Conservation (phyloP, 2,329 filamentous ascomycete genomes). For the Microsporum ferrugineum region DNA sequence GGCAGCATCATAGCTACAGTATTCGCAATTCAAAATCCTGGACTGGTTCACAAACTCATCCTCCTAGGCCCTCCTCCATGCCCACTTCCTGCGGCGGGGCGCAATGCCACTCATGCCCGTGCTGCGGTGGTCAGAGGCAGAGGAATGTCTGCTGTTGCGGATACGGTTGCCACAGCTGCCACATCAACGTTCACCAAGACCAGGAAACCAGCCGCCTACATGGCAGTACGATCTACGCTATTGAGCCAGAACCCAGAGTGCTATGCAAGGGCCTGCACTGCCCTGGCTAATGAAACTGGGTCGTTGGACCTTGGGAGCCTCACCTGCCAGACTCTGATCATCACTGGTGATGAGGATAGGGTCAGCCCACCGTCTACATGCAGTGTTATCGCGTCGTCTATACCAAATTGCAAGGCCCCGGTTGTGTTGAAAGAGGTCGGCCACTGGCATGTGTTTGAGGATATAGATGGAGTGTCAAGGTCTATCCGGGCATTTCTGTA, state of each 20-base stretch:
- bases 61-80: conserved; percentile 39
- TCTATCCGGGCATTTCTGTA: conserved; percentile 1
- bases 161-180: conserved; percentile 28
- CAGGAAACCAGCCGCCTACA: conserved; percentile 31
- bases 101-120: conserved; percentile 22
- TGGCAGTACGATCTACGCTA: conserved; percentile 36
- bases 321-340: conserved; percentile 27
- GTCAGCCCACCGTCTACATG: conserved; percentile 30
- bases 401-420: conserved; percentile 19
- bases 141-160: conserved; percentile 37
- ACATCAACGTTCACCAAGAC: conserved; percentile 30
- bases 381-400: conserved; percentile 21
- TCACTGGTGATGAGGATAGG: conserved; percentile 39
- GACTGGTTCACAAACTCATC: conserved; percentile 35
- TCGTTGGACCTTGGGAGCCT: conserved; percentile 27
- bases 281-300: conserved; percentile 34
- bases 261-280: conserved; percentile 45
- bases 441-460: conserved; percentile 43
- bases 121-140: conserved; percentile 33
- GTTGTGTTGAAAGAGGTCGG: conserved; percentile 34
- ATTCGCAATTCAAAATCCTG: conserved; percentile 33
- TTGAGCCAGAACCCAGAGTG: conserved; percentile 42
- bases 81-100: conserved; percentile 32
- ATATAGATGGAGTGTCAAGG: conserved; percentile 20
- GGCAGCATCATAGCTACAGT: conserved; percentile 40